These are phyloP conservation scores for Fistulina hepatica DNA, from an alignment of 1,284 basidiomycete genomes.

Conservation along the genomic window DNA sequence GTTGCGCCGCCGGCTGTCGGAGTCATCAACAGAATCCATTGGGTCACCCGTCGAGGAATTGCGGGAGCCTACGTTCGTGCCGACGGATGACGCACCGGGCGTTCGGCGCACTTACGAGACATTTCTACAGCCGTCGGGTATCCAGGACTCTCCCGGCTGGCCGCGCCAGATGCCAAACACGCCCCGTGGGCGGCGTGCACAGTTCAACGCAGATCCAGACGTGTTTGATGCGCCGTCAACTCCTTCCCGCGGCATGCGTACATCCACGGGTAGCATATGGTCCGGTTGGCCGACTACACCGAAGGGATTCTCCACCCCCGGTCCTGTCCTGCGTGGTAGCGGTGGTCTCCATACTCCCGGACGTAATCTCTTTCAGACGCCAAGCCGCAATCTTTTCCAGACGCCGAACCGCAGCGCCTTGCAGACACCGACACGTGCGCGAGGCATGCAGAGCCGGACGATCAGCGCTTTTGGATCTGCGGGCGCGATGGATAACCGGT, in stretches of 20 bases:
- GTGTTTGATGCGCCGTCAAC: constrained; percentile 65
- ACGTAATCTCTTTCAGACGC: neutral
- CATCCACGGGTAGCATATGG: constrained; percentile 41
- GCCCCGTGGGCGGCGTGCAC: constrained; percentile 2
- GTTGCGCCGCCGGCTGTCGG: too few relatives aligned
- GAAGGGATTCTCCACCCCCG: constrained; percentile 26
- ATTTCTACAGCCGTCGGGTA: constrained; percentile 32
- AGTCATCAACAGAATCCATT: constrained; percentile 30
- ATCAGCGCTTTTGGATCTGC: neutral
- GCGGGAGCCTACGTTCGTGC: constrained; percentile 52
- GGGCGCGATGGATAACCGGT: neutral
- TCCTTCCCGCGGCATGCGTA: constrained; percentile 56
- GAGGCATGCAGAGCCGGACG: neutral
- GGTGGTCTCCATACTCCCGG: neutral
- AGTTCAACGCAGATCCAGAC: constrained; percentile 20
- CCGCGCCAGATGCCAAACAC: constrained; percentile 9
- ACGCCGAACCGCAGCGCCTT: neutral
- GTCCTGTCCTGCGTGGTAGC: neutral
- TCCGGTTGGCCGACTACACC: too few relatives aligned
- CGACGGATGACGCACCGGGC: constrained; percentile 39
- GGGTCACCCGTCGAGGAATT: constrained; percentile 16
- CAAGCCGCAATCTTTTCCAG: neutral
- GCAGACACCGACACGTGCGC: neutral
- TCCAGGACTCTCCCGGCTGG: neutral
- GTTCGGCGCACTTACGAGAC: constrained; percentile 31